A percentile compares a stretch with the other conserved stretches of the same genome.
phyloP scores from a whole-genome alignment of 805 yeast genomes.

The Wickerhamomyces tratensis region DNA sequence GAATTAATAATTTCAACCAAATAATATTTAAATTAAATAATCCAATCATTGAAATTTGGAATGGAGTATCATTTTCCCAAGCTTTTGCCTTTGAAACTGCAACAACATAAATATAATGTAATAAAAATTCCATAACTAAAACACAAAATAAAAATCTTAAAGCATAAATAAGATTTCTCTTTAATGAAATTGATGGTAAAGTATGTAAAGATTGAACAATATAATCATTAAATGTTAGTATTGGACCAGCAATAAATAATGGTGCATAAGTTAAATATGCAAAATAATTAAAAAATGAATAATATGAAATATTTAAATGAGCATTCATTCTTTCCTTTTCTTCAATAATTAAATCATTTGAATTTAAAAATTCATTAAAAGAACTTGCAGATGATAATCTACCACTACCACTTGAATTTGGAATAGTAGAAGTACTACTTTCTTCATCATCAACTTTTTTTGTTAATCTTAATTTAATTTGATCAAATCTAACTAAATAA shows the following conservation, averaged over 20 bases:
- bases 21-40: constrained; percentile 81
- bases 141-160: constrained; percentile 63
- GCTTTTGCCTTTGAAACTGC: constrained; percentile 87
- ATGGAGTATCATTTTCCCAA: constrained; percentile 84
- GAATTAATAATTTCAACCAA: constrained; percentile 87
- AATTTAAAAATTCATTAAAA: constrained; percentile 9
- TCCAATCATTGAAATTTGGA: constrained; percentile 92
- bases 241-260: constrained; percentile 90
- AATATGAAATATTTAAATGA: constrained; percentile 51
- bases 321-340: constrained; percentile 61
- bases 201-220: constrained; percentile 58
- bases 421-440: constrained; percentile 11
- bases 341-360: constrained; percentile 20
- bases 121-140: constrained; percentile 77
- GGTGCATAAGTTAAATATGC: constrained; percentile 84
- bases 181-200: constrained; percentile 47
- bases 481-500: constrained; percentile 36
- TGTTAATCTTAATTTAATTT: constrained; percentile 7
- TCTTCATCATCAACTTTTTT: constrained; percentile 14
- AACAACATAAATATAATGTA: constrained; percentile 87
- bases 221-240: constrained; percentile 86
- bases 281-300: constrained; percentile 53
- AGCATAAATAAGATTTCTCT: constrained; percentile 51
- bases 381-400: constrained; percentile 6
- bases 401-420: not conserved